Conservation (phyloP, 2,329 filamentous ascomycete species). For the Erysiphe pisi region DNA sequence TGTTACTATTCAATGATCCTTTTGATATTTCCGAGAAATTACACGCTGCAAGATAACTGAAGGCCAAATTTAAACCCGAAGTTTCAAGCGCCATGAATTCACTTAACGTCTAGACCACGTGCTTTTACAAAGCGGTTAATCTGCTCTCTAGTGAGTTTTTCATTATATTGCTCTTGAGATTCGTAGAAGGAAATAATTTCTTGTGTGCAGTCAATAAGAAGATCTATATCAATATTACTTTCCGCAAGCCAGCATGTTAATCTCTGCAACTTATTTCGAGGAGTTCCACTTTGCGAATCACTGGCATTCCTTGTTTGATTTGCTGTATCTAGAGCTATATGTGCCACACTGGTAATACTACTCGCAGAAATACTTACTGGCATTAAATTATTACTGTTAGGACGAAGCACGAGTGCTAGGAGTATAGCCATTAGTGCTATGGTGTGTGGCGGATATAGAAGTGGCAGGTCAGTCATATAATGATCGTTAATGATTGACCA, state of each 20-base stretch:
- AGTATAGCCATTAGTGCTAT: constrained; percentile 61
- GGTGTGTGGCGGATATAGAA: constrained; percentile 58
- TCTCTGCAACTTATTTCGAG: constrained; percentile 40
- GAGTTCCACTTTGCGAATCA: constrained; percentile 31
- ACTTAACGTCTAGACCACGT: constrained; percentile 33
- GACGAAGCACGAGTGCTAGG: constrained; percentile 55
- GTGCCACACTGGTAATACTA: constrained; percentile 36
- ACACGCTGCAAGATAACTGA: too few relatives aligned
- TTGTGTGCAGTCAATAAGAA: constrained; percentile 59
- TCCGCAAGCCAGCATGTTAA: constrained; percentile 59
- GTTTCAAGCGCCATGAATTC: too few relatives aligned
- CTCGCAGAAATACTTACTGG: constrained; percentile 39
- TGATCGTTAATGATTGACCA: constrained; percentile 65
- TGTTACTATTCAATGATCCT: too few relatives aligned
- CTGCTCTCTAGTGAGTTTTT: constrained; percentile 37
- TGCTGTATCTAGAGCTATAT: constrained; percentile 35
- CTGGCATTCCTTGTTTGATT: constrained; percentile 32
- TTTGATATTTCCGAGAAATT: too few relatives aligned
- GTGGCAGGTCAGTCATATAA: constrained; percentile 58
- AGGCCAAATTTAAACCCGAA: too few relatives aligned
- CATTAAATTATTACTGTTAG: constrained; percentile 42
- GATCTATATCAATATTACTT: constrained; percentile 57
- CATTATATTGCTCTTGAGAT: constrained; percentile 38
- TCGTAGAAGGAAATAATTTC: constrained; percentile 64
- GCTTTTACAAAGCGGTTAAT: constrained; percentile 38